Conservation (phyloP, 768 basidiomycete genomes). For the Pulveroboletus frians region DNA sequence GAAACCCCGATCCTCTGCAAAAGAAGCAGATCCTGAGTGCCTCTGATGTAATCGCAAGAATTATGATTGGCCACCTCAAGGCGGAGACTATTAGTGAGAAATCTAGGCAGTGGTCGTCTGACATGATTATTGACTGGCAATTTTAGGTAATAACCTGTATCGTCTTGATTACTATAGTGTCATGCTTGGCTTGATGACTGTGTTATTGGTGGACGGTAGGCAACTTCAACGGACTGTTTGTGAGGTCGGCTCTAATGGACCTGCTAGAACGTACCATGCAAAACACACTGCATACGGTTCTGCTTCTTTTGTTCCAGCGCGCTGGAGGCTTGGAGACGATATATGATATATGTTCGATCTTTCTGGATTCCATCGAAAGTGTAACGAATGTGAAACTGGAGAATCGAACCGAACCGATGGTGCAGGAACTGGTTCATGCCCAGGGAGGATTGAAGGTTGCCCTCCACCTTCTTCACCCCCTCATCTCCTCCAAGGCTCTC, state of each 20-base stretch:
- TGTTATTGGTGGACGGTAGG: constrained; percentile 56
- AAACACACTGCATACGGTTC: constrained; percentile 74
- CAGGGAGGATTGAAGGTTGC: constrained; percentile 79
- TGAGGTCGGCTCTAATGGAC: neutral
- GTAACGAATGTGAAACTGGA: constrained; percentile 47
- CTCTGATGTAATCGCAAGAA: constrained; percentile 61
- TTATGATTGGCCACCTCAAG: constrained; percentile 68
- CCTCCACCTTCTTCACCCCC: constrained; percentile 66
- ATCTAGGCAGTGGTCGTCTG: constrained; percentile 7
- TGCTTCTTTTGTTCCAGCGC: constrained; percentile 70
- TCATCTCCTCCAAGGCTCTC: constrained; percentile 75
- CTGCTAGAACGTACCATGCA: constrained; percentile 66
- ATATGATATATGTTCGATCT: constrained; percentile 50
- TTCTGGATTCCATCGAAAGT: constrained; percentile 54
- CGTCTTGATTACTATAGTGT: constrained; percentile 49
- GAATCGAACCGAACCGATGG: constrained; percentile 50
- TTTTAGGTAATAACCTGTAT: constrained; percentile 37
- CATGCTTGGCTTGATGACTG: constrained; percentile 47
- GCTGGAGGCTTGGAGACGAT: constrained; percentile 66
- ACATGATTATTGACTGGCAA: constrained; percentile 5
- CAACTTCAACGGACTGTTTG: neutral
- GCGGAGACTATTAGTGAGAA: constrained; percentile 49
- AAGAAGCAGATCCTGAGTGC: constrained; percentile 72
- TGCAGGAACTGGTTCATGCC: constrained; percentile 68
- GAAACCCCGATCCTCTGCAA: constrained; percentile 70